These are phyloP conservation scores for Psophocarpus tetragonolobus DNA, from an alignment of 306 rosid species.

Conservation along the genomic window DNA sequence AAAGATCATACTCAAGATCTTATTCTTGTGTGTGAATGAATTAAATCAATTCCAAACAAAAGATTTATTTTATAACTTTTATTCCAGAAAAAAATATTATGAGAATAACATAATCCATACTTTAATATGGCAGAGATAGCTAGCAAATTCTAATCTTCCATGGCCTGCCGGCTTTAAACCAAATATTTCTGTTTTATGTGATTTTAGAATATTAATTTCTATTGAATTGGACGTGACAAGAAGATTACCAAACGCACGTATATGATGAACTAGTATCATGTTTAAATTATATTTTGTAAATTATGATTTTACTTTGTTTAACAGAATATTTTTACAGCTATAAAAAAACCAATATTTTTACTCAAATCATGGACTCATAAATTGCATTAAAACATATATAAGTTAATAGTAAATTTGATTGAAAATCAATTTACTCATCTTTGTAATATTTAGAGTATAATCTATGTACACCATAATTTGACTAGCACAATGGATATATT, in stretches of 20 bases:
- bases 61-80: neutral
- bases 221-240: constrained; percentile 24
- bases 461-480: neutral
- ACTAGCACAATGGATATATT: neutral
- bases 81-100: neutral
- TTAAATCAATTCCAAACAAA: neutral
- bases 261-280: neutral
- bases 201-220: neutral
- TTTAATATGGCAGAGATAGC: neutral
- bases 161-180: constrained; percentile 26
- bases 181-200: neutral
- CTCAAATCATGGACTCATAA: neutral
- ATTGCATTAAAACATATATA: neutral
- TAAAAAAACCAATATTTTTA: no score
- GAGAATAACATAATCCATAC: neutral
- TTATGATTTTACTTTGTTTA: neutral
- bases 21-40: constrained; percentile 19
- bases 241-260: neutral
- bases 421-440: neutral
- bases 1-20: neutral
- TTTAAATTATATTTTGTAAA: neutral
- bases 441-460: neutral
- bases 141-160: constrained; percentile 4
- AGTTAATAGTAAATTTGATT: neutral
- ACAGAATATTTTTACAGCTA: no score